Evolutionary conservation across 192 early-diverging fungal species (phyloP).

Genomic region (Podochytrium sp.): DNA sequence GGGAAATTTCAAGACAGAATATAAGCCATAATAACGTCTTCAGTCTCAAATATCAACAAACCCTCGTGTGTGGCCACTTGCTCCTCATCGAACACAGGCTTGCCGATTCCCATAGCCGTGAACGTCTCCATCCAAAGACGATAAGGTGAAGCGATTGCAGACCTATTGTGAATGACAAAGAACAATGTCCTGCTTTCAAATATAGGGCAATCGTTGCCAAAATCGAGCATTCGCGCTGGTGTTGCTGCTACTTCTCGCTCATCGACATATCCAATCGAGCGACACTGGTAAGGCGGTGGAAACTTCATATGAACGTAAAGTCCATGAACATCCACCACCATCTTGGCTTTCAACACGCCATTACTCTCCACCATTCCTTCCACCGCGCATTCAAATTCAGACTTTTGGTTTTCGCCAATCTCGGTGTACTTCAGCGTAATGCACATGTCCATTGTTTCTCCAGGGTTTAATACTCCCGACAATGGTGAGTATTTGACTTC

Average conservation of each 20-base stretch:
- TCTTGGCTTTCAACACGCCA: slow-evolving; percentile 32
- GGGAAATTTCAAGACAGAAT: not conserved
- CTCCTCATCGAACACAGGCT: not conserved
- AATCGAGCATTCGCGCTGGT: slow-evolving; percentile 34
- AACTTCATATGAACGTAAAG: slow-evolving; percentile 31
- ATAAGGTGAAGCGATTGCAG: slow-evolving; percentile 45
- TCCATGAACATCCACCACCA: slow-evolving; percentile 36
- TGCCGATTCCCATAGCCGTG: slow-evolving; percentile 14
- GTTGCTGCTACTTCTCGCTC: not conserved
- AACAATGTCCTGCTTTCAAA: slow-evolving; percentile 43
- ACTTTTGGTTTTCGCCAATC: slow-evolving; percentile 18
- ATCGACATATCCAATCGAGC: too few relatives aligned
- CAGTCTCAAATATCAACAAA: not conserved
- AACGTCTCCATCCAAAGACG: slow-evolving; percentile 47
- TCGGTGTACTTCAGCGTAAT: slow-evolving; percentile 25
- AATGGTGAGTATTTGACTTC: too few relatives aligned
- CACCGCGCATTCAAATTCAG: slow-evolving; percentile 39
- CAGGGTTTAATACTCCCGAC: slow-evolving; percentile 36
- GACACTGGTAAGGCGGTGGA: too few relatives aligned
- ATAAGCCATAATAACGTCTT: not conserved
- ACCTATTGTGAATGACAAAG: slow-evolving; percentile 45
- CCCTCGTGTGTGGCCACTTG: too few relatives aligned
- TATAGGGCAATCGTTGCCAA: slow-evolving; percentile 52
- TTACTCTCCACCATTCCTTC: slow-evolving; percentile 52
- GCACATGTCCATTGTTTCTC: slow-evolving; percentile 17